These are phyloP conservation scores for Garcia nutans DNA, from an alignment of 345 rosid species.

Conservation along the genomic window DNA sequence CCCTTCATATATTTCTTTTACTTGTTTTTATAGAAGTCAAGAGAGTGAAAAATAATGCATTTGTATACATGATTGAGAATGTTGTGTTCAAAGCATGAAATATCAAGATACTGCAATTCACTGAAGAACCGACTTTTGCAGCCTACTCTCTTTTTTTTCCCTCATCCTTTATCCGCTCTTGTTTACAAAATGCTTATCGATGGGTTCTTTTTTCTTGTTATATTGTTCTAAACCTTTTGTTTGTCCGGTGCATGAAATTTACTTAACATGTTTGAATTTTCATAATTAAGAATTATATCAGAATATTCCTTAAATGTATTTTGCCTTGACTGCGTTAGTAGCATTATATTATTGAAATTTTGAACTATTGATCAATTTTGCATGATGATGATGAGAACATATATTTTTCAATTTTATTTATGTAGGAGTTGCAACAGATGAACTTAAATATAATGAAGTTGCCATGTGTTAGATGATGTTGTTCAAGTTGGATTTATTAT, in stretches of 20 bases:
- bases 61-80: background rate
- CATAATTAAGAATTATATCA: background rate
- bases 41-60: background rate
- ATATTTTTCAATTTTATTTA: too few relatives aligned
- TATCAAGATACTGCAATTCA: background rate
- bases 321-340: background rate
- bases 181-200: background rate
- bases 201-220: too few relatives aligned
- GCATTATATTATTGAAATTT: background rate
- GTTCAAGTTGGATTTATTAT: too few relatives aligned
- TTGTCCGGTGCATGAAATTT: conserved; percentile 31
- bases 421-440: too few relatives aligned
- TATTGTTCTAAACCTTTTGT: background rate
- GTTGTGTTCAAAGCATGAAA: background rate
- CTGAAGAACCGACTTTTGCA: background rate
- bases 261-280: too few relatives aligned
- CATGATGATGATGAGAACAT: too few relatives aligned
- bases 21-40: background rate
- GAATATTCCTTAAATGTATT: background rate
- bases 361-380: too few relatives aligned
- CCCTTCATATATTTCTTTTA: background rate
- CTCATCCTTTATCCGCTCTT: background rate
- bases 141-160: background rate
- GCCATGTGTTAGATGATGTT: too few relatives aligned
- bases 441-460: too few relatives aligned